A percentile compares a stretch with the other conserved stretches of the same genome.
Evolutionary conservation across 129 eudicot species (phyloP).

Genomic region (Chrysanthemum makinoi): DNA sequence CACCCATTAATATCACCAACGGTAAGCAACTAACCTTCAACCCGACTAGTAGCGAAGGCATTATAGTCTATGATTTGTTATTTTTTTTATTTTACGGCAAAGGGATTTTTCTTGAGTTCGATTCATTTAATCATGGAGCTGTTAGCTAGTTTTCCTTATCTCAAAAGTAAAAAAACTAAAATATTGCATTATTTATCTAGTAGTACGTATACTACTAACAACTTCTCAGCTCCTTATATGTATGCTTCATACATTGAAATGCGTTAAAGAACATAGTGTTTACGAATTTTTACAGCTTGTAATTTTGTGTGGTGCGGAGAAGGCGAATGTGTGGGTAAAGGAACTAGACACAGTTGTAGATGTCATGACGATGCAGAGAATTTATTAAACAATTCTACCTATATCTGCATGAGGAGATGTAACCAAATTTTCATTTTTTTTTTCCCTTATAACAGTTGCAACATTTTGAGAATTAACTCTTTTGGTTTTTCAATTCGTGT

Average conservation of each 20-base stretch:
- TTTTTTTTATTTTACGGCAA: no score
- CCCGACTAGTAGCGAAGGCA: background rate
- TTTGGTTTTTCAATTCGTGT: conserved; percentile 3
- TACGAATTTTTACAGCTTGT: conserved; percentile 23
- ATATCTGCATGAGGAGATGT: conserved; percentile 21
- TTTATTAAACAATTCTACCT: conserved; percentile 9
- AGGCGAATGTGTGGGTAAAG: conserved; percentile 23
- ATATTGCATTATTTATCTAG: no score
- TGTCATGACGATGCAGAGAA: conserved; percentile 27
- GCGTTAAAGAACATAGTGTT: no score
- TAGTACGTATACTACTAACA: no score
- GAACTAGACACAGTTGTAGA: conserved; percentile 13
- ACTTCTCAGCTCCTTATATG: no score
- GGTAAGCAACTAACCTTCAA: background rate
- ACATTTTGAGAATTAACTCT: background rate
- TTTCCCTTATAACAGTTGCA: background rate
- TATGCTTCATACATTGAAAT: no score
- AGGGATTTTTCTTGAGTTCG: no score
- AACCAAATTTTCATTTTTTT: background rate
- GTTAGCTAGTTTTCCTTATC: no score
- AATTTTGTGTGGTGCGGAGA: conserved; percentile 36
- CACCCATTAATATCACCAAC: conserved; percentile 22
- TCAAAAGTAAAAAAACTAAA: no score
- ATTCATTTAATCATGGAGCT: no score
- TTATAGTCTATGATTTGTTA: background rate